phyloP scores from a whole-genome alignment of 2,329 filamentous ascomycete genomes.

The Thielaviopsis musarum region DNA sequence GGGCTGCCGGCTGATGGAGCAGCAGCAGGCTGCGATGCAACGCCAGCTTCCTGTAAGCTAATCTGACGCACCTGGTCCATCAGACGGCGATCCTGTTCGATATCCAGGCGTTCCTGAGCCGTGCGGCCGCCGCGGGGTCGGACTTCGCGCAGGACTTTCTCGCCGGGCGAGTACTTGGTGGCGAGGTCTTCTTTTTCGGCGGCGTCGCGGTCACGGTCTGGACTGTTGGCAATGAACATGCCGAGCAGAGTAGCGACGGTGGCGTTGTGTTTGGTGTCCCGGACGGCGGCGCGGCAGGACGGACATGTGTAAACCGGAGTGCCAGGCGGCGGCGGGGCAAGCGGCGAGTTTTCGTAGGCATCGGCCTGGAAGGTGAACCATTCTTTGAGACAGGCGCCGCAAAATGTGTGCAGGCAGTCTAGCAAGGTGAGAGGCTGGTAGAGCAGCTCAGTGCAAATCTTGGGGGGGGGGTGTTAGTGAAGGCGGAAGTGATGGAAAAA shows the following conservation, averaged over 20 bases:
- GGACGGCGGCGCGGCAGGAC: slow-evolving; percentile 72
- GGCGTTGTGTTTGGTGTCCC: slow-evolving; percentile 78
- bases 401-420: slow-evolving; percentile 91
- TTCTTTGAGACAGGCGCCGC: slow-evolving; percentile 84
- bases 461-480: slow-evolving; percentile 5
- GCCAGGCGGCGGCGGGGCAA: slow-evolving; percentile 28
- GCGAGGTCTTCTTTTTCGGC: slow-evolving; percentile 64
- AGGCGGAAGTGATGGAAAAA: background rate
- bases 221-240: slow-evolving; percentile 69
- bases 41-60: slow-evolving; percentile 53
- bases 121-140: slow-evolving; percentile 30
- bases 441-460: slow-evolving; percentile 95
- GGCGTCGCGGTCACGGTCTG: slow-evolving; percentile 50
- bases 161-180: slow-evolving; percentile 62
- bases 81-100: slow-evolving; percentile 52
- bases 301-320: slow-evolving; percentile 64
- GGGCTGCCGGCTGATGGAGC: slow-evolving; percentile 14
- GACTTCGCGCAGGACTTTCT: slow-evolving; percentile 56
- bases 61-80: slow-evolving; percentile 55
- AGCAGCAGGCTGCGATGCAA: slow-evolving; percentile 21
- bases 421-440: slow-evolving; percentile 82
- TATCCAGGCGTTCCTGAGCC: slow-evolving; percentile 33
- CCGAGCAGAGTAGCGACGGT: slow-evolving; percentile 80
- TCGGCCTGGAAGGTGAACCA: slow-evolving; percentile 78
- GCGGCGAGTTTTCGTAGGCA: slow-evolving; percentile 33